Evolutionary conservation across 257 asterid species (phyloP), one percentile per base, ranked within the genome.

Genomic region (Mentha longifolia): DNA sequence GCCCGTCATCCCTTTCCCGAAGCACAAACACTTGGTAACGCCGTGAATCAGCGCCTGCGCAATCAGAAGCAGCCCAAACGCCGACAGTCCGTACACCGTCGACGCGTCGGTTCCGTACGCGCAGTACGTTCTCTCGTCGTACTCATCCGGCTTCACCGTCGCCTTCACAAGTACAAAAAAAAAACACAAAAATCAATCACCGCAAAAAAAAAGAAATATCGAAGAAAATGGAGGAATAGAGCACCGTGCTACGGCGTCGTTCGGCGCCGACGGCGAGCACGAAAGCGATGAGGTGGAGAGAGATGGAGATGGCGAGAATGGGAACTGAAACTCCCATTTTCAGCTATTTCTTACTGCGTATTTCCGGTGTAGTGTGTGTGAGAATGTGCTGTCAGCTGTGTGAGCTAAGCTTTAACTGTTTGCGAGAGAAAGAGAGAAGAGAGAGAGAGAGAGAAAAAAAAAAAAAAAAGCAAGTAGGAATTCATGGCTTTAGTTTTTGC

Each of bases 241-340:
- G 65, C 82, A 94, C 99, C 87, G 91, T 83, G 95, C 96, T 88
- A 64, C 99, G 99, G 71, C 99, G 99, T 39, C 96, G 85, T 70
- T 95, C 98, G 30, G 97, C 99, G 16, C 98, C 99, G 78, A 95
- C 86, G 47, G 99, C 98, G 47, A 95, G 77, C 37, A 95, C 97
- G 57, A 95, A 95, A 22, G 99, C 99, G 17, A 95, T 77, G 78
- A 88, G 84, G 80, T 92, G 89, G 65, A 95, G 85, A 17, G 97
- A 82, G 67, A 83, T 77, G 54, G 87, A 67, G 77, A 83, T 61
- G 7, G 80, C 95, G 31, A 89, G 85, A 76, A 92, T 74, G 70
- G 92, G 87, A 66, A 95, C 71, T 30, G 98, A 95, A 59, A 84
- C 78, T 47, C 85, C 96, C 99, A 95, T 95, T 71, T 68, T 70